Evolutionary conservation across 176 grass and related monocot genomes (phyloP), one percentile per base, ranked within the genome.

Genomic region (Phoenix dactylifera): DNA sequence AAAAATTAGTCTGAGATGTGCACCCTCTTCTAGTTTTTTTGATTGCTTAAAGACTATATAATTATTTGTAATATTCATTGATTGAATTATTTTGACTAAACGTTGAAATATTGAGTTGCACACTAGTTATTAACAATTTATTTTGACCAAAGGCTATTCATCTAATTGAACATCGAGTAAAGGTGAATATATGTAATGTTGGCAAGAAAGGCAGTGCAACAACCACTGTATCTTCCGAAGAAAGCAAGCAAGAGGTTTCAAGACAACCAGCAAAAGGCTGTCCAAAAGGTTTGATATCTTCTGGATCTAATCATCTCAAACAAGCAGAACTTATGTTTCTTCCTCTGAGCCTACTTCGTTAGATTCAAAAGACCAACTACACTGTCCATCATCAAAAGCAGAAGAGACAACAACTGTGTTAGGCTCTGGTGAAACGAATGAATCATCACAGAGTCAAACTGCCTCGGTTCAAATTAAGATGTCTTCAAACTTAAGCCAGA

Each of bases 191-290:
- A 20, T 20, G 20, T 20, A 20, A 20, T 20, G 20, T 20, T 20
- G 20, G 20, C 20, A 20, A 20, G 20, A 20, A 20, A 20, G 20
- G 20, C 20, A 20, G 20, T 20, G 20, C 20, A 20, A 20, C 20
- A 20, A 0, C 20, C 20, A 20, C 20, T 20, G 19, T 64, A 29
- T 50, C 35, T 66, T 49, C 72, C 73, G 67, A 75, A 60, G 85
- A 71, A 22, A 70, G 26, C 59, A 82, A 76, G 67, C 65, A 83
- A 75, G 77, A 75, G 50, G 57, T 56, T 39, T 74, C 55, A 35
- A 82, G 74, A 63, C 57, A 66, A 51, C 69, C 84, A 64, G 82
- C 79, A 64, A 91, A 90, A 79, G 65, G 72, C 75, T 80, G 70
- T 59, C 66, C 54, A 50, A 90, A 85, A 80, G 69, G 63, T 22